Evolutionary conservation across 305 asterid species (phyloP), one percentile per base, ranked within the genome.

Genomic region (Rubia peregrina): DNA sequence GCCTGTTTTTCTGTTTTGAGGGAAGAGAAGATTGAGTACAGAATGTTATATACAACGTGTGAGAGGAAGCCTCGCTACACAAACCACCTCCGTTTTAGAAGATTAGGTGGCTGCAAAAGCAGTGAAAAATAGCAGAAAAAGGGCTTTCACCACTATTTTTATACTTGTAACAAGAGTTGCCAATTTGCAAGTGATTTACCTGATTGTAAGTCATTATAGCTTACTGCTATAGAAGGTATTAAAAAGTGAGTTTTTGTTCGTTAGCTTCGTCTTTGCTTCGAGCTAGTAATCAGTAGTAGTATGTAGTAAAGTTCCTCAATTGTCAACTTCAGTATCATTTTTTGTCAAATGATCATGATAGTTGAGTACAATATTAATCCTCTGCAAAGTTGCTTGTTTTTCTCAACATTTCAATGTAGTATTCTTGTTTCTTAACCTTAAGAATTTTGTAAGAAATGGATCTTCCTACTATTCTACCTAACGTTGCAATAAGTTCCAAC

Each of bases 11-110:
- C 17, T 46, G 12, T 21, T 17, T 69, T 65, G 49, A 67, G 66
- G 68, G 76, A 51, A 56, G 67, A 36, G 38, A 57, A 65, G 74
- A 74, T 5, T 57, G 71, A 76, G 70, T 74, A 80, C 40, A 81
- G 49, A 65, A 70, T 48, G 48, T 48, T 41, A 67, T 44, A 62
- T 53, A 74, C 74, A 53, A 0, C 3, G 14, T 44, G 73, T 24
- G 26, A 76, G 30, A 72, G 71, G 65, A 71, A 69, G 73, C 68
- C 80, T 74, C 48, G 82, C 81, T 79, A 59, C 76, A 79, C 78
- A 49, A 61, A 69, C 73, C 85, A 83, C 81, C 88, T 88, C 88
- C 80, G 56, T 88, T 84, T 86, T 86, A 83, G 85, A 72, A 81
- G 85, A 86, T 90, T 81, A 87, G 79, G 56, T 41, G 79, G 74